Percentiles rank a stretch among this genome's conserved stretches.
These are phyloP conservation scores for Helotiales sp. DNA, from an alignment of 2,329 filamentous ascomycete genomes.

Conservation along the genomic window DNA sequence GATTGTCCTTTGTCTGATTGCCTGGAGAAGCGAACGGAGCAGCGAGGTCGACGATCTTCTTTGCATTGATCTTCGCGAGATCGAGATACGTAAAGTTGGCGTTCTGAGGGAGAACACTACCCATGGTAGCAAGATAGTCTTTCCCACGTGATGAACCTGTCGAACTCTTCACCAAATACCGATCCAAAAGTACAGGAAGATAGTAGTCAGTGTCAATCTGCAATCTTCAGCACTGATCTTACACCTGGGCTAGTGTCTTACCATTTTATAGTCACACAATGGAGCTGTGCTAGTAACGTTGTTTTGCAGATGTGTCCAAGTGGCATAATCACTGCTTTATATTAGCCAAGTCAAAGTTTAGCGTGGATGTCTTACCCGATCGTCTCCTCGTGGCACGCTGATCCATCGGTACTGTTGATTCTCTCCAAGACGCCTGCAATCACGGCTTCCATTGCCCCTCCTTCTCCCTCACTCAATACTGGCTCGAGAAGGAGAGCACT, in stretches of 20 bases:
- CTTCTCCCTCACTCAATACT: slow-evolving; percentile 55
- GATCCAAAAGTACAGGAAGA: slow-evolving; percentile 56
- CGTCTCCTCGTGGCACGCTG: slow-evolving; percentile 64
- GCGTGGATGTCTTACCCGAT: slow-evolving; percentile 44
- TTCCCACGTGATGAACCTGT: slow-evolving; percentile 40
- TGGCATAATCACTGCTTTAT: slow-evolving; percentile 56
- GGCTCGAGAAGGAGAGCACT: slow-evolving; percentile 57
- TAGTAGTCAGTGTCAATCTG: slow-evolving; percentile 63
- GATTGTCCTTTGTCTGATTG: slow-evolving; percentile 51
- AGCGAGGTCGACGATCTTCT: slow-evolving; percentile 58
- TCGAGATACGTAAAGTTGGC: slow-evolving; percentile 52
- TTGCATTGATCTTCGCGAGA: slow-evolving; percentile 51
- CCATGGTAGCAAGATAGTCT: slow-evolving; percentile 44
- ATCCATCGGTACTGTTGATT: slow-evolving; percentile 59
- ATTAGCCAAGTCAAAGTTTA: slow-evolving; percentile 7
- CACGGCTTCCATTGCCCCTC: slow-evolving; percentile 59
- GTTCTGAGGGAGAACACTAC: slow-evolving; percentile 52
- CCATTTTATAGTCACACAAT: slow-evolving; percentile 58
- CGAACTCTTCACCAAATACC: slow-evolving; percentile 54
- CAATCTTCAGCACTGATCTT: slow-evolving; percentile 3
- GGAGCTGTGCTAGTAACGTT: slow-evolving; percentile 53
- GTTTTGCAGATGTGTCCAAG: slow-evolving; percentile 55
- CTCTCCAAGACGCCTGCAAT: slow-evolving; percentile 61
- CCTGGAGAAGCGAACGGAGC: slow-evolving; percentile 49
- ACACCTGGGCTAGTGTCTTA: slow-evolving; percentile 5